A percentile compares a stretch with the other conserved stretches of the same genome.
Conservation (phyloP, 1,139 yeast genomes). For the Blastobotrys proliferans region DNA sequence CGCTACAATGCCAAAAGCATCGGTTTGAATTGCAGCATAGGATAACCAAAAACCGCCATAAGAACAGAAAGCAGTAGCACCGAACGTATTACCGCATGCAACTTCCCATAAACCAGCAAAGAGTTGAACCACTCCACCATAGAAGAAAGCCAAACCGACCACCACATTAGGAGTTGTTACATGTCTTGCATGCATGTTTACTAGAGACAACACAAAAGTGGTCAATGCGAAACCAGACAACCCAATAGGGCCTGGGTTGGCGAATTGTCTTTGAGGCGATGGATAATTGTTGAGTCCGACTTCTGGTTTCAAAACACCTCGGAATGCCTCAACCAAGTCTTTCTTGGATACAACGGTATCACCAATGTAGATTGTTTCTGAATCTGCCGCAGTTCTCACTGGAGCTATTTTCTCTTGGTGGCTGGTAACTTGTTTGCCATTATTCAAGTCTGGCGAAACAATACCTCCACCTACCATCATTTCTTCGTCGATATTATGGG, state of each 20-base stretch:
- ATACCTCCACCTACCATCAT: constrained; percentile 15
- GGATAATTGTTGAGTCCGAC: constrained; percentile 5
- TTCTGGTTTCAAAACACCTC: constrained; percentile 58
- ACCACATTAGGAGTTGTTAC: constrained; percentile 50
- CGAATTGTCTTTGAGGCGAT: constrained; percentile 53
- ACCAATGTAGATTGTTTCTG: constrained; percentile 65
- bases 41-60: constrained; percentile 90
- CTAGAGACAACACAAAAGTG: constrained; percentile 70
- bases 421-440: not conserved
- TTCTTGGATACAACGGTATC: constrained; percentile 59
- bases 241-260: constrained; percentile 86
- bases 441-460: constrained; percentile 11
- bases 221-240: constrained; percentile 79
- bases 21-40: constrained; percentile 64
- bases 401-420: constrained; percentile 12
- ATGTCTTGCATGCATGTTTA: constrained; percentile 57
- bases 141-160: constrained; percentile 74
- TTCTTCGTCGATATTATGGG: constrained; percentile 17
- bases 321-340: constrained; percentile 62
- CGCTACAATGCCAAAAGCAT: constrained; percentile 65
- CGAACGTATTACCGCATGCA: constrained; percentile 73
- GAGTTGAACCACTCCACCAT: constrained; percentile 78
- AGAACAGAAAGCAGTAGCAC: constrained; percentile 73
- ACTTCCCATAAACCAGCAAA: constrained; percentile 77
- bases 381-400: not conserved